A percentile compares a stretch with the other conserved stretches of the same genome.
These are phyloP conservation scores for Trichosporon coremiiforme DNA, from an alignment of 1,284 basidiomycete genomes.

Conservation along the genomic window DNA sequence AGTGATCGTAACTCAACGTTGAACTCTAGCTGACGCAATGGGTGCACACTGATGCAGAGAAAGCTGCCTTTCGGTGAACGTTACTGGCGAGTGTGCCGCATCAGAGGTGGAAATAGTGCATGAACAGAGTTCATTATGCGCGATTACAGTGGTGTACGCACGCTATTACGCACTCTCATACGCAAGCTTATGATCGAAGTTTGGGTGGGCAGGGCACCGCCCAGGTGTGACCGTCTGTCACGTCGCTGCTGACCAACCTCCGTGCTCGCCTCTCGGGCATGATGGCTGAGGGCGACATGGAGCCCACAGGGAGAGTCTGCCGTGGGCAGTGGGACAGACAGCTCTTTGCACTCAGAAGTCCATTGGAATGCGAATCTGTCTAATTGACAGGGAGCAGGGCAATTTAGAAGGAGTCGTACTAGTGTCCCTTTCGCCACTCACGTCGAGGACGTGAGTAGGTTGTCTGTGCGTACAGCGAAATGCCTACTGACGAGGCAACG, in stretches of 20 bases:
- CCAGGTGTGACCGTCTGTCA: background rate
- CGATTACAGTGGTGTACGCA: background rate
- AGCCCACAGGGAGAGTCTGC: background rate
- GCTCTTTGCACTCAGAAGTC: background rate
- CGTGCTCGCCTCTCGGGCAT: conserved; percentile 6
- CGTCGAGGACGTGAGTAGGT: background rate
- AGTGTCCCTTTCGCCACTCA: background rate
- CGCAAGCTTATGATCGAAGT: background rate
- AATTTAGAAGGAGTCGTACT: background rate
- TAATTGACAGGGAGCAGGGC: background rate
- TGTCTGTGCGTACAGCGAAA: background rate
- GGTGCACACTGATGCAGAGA: background rate
- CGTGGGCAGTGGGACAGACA: background rate
- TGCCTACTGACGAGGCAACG: background rate
- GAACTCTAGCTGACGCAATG: background rate
- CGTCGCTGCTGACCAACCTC: background rate
- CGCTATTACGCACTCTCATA: background rate
- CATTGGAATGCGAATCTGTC: background rate
- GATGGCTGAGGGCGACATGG: background rate
- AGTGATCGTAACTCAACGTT: conserved; percentile 5
- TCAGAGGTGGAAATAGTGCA: background rate
- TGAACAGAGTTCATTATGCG: background rate
- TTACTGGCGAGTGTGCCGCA: too few species aligned
- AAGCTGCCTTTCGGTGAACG: background rate
- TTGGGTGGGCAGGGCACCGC: background rate